These are phyloP conservation scores for Chaetomium fimeti DNA, from an alignment of 495 filamentous ascomycete genomes.

Conservation along the genomic window DNA sequence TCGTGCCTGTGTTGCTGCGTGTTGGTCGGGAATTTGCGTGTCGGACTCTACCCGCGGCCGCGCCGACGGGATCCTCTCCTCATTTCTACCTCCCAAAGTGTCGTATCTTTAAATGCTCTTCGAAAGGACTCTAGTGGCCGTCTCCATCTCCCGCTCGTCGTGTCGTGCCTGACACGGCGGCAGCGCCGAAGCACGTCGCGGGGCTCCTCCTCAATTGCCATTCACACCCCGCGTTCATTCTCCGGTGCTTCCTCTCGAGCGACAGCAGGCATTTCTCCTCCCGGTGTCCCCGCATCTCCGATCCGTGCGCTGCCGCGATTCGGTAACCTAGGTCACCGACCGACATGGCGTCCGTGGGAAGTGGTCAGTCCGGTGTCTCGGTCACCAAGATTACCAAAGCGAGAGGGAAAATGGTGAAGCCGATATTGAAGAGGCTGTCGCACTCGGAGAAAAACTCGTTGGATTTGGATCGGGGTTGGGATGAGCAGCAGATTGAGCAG, in stretches of 20 bases:
- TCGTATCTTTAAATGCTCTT: not conserved
- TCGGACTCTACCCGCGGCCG: not conserved
- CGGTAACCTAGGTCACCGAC: not conserved
- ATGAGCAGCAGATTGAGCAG: slow-evolving; percentile 46
- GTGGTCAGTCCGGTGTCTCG: slow-evolving; percentile 28
- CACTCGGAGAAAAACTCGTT: slow-evolving; percentile 54
- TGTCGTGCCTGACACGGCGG: slow-evolving; percentile 35
- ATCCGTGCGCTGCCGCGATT: not conserved
- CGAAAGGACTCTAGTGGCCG: slow-evolving; percentile 22
- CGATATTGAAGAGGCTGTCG: slow-evolving; percentile 54
- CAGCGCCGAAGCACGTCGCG: slow-evolving; percentile 21
- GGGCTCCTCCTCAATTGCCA: not conserved
- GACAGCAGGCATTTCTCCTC: not conserved
- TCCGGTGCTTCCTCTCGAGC: not conserved
- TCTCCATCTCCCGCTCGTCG: slow-evolving; percentile 32
- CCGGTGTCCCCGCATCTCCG: not conserved
- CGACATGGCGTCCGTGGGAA: slow-evolving; percentile 42
- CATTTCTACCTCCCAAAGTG: not conserved
- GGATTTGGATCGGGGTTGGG: slow-evolving; percentile 53
- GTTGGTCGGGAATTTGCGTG: not conserved
- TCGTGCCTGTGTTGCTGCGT: not conserved
- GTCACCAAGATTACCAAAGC: slow-evolving; percentile 46
- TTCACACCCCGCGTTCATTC: not conserved
- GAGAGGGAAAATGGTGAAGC: slow-evolving; percentile 49
- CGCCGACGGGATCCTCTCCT: not conserved